Evolutionary conservation across 345 rosid species (phyloP).

Genomic region (Zanthoxylum bungeanum): DNA sequence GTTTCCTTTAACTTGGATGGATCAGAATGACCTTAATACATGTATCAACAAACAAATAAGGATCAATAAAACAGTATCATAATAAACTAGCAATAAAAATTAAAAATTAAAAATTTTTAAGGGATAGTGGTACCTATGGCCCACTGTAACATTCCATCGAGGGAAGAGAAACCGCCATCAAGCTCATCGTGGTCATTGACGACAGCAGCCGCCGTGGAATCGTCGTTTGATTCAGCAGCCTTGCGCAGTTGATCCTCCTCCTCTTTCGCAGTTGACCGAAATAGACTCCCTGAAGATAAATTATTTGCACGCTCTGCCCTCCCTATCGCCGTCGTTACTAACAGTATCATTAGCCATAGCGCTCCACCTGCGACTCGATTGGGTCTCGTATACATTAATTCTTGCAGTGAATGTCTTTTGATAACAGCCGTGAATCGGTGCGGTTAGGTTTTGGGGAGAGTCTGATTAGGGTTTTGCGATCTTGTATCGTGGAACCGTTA

Average conservation of each 20-base stretch:
- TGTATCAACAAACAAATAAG: background rate
- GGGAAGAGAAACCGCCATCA: conserved; percentile 91
- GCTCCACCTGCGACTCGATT: background rate
- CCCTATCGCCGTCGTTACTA: conserved; percentile 11
- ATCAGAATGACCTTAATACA: conserved; percentile 81
- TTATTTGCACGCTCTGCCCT: conserved; percentile 42
- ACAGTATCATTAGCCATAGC: conserved; percentile 8
- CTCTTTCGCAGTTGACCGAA: conserved; percentile 69
- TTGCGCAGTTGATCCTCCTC: conserved; percentile 54
- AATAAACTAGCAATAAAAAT: background rate
- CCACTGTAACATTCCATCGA: conserved; percentile 96
- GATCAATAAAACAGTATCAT: background rate
- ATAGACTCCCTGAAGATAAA: conserved; percentile 38
- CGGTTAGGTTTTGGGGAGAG: no score
- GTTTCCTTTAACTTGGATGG: conserved; percentile 70
- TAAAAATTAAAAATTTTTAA: no score
- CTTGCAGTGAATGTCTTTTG: no score
- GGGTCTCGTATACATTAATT: conserved; percentile 4
- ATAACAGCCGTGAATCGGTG: no score
- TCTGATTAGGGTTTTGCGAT: no score
- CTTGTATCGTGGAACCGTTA: no score
- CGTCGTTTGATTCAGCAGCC: conserved; percentile 34
- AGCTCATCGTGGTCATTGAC: conserved; percentile 48
- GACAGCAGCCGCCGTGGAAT: conserved; percentile 35
- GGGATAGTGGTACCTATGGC: conserved; percentile 59